Conservation (phyloP, 2,329 filamentous ascomycete species). For the Colletotrichum sp. region DNA sequence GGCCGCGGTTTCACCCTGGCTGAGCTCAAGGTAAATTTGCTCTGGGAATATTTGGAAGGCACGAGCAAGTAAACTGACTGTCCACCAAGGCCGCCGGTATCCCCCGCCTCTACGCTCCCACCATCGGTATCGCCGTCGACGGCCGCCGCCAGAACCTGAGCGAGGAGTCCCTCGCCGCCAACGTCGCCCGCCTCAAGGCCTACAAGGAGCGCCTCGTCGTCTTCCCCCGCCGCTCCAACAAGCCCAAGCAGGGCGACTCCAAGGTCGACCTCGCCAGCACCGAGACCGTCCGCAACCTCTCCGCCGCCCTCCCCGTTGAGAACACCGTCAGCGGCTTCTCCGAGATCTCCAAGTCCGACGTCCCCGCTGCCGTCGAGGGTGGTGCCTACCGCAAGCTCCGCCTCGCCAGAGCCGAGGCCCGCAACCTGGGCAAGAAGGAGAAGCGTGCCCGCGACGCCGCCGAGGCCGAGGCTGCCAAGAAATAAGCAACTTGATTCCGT, state of each 20-base stretch:
- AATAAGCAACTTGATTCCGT: constrained; percentile 60
- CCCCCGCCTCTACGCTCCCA: constrained; percentile 90
- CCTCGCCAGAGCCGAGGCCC: constrained; percentile 81
- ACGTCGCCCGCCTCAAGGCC: constrained; percentile 97
- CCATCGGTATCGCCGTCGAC: constrained; percentile 97
- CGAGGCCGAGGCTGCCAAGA: constrained; percentile 84
- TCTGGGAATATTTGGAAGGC: neutral
- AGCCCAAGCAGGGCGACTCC: constrained; percentile 92
- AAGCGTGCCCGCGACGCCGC: constrained; percentile 92
- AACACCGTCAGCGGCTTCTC: constrained; percentile 68
- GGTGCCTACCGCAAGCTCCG: constrained; percentile 89
- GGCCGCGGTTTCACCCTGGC: constrained; percentile 97
- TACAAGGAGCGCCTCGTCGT: constrained; percentile 97
- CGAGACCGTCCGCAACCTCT: constrained; percentile 61
- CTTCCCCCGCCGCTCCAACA: constrained; percentile 94
- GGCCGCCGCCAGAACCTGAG: constrained; percentile 95
- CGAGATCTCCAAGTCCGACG: constrained; percentile 82
- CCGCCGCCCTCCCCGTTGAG: constrained; percentile 74
- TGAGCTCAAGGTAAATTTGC: constrained; percentile 88
- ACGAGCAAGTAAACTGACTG: neutral
- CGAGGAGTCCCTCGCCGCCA: constrained; percentile 91
- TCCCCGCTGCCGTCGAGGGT: constrained; percentile 78
- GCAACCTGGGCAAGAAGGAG: constrained; percentile 83
- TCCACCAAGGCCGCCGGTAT: constrained; percentile 84
- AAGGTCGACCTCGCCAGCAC: constrained; percentile 79